Evolutionary conservation across 495 filamentous ascomycete genomes (phyloP).

Genomic region (Oidiodendron maius): DNA sequence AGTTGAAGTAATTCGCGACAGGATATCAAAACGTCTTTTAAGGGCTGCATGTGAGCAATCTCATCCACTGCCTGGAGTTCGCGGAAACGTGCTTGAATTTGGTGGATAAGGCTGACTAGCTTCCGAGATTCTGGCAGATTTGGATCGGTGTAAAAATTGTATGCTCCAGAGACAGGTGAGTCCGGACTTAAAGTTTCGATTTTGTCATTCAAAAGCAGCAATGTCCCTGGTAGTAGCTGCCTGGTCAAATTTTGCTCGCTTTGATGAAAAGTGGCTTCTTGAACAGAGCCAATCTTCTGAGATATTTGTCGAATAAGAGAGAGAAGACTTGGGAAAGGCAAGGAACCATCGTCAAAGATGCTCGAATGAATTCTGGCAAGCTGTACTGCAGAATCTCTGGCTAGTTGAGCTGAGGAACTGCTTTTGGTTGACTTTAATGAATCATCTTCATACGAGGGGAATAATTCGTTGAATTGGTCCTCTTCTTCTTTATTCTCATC

Average conservation of each 20-base stretch:
- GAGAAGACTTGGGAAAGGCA: constrained; percentile 28
- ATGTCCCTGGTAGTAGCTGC: constrained; percentile 55
- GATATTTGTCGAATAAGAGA: constrained; percentile 32
- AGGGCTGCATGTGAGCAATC: constrained; percentile 49
- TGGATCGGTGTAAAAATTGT: constrained; percentile 84
- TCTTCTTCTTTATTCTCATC: constrained; percentile 73
- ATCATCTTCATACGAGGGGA: constrained; percentile 65
- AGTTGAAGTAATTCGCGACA: constrained; percentile 71
- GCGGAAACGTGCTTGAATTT: constrained; percentile 60
- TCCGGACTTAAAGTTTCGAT: constrained; percentile 44
- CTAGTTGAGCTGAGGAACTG: constrained; percentile 19
- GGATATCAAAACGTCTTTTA: constrained; percentile 66
- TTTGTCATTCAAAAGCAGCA: constrained; percentile 56
- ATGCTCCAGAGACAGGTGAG: constrained; percentile 34
- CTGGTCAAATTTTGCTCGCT: constrained; percentile 27
- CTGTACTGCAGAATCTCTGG: constrained; percentile 38
- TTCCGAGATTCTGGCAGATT: constrained; percentile 70
- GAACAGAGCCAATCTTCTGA: constrained; percentile 15
- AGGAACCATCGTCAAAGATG: constrained; percentile 38
- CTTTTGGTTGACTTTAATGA: constrained; percentile 10
- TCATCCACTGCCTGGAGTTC: constrained; percentile 58
- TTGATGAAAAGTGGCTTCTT: constrained; percentile 1
- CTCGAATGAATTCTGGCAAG: constrained; percentile 38
- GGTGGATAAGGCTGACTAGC: constrained; percentile 57
- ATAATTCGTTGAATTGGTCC: constrained; percentile 69